Conservation (phyloP, 2,329 filamentous ascomycete genomes). For the Ophiostoma australiae region DNA sequence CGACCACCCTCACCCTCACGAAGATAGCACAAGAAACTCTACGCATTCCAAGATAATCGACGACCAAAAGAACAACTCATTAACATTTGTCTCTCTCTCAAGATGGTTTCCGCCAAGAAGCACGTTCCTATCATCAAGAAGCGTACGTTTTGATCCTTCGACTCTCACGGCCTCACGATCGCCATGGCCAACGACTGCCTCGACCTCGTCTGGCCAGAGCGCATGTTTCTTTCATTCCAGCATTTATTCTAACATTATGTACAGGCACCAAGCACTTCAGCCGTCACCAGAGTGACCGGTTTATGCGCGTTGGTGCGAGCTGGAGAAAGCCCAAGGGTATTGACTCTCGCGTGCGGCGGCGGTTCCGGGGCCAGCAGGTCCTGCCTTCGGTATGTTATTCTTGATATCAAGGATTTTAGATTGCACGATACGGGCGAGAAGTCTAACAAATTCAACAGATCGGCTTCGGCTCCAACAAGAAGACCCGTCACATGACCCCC, state of each 20-base stretch:
- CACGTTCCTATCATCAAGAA: conserved; percentile 99
- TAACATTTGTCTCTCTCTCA: conserved; percentile 30
- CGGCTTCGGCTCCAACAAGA: conserved; percentile 98
- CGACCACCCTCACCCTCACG: conserved; percentile 5
- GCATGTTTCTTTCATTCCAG: not conserved
- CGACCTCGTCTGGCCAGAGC: not conserved
- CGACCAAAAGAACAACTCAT: conserved; percentile 3
- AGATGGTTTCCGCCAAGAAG: conserved; percentile 99
- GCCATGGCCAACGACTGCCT: conserved; percentile 1
- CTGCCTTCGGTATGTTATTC: conserved; percentile 88
- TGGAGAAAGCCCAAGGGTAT: conserved; percentile 99
- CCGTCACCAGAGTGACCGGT: conserved; percentile 96
- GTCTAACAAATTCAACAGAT: conserved; percentile 58
- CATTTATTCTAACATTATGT: conserved; percentile 6
- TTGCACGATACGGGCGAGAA: not conserved
- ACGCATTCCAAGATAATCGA: not conserved
- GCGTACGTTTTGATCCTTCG: conserved; percentile 63
- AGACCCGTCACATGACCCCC: conserved; percentile 98
- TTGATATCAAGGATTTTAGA: not conserved
- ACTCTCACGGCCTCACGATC: not conserved
- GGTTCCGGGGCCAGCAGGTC: conserved; percentile 89
- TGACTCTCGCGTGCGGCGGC: conserved; percentile 92
- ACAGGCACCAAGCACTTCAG: conserved; percentile 91
- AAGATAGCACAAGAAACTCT: not conserved
- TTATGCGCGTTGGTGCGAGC: conserved; percentile 82